These are phyloP conservation scores for Fusarium sp. DNA, from an alignment of 2,329 filamentous ascomycete species.

Conservation along the genomic window DNA sequence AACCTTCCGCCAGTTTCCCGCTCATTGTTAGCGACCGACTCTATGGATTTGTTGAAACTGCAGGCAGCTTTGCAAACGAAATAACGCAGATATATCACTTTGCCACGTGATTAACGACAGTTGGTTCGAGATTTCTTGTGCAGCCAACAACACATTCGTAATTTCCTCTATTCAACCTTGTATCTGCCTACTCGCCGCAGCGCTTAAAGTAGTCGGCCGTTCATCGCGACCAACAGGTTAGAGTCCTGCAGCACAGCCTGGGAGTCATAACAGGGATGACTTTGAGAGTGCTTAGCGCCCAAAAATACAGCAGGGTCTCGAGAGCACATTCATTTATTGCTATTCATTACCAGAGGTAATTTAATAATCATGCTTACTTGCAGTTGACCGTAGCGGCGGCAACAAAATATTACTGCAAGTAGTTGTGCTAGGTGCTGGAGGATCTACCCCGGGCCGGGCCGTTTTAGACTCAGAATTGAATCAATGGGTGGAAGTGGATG, in stretches of 20 bases:
- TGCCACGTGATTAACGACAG: not conserved
- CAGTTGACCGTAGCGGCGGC: not conserved
- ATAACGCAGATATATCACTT: not conserved
- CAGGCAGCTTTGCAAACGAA: not conserved
- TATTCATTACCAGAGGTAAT: no score
- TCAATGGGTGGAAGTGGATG: not conserved
- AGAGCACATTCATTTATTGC: no score
- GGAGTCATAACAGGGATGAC: not conserved
- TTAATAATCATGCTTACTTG: no score
- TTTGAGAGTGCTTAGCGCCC: not conserved
- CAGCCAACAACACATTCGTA: not conserved
- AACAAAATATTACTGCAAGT: not conserved
- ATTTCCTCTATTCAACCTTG: not conserved
- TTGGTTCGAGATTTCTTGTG: not conserved
- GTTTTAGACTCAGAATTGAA: not conserved
- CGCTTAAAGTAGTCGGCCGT: not conserved
- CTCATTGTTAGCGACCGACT: not conserved
- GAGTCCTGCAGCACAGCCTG: not conserved
- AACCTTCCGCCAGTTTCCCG: not conserved
- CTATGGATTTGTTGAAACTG: not conserved
- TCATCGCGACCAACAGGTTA: not conserved
- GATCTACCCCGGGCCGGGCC: not conserved
- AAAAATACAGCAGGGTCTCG: not conserved
- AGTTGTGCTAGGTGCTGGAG: not conserved
- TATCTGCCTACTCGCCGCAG: not conserved